Percentiles rank a stretch among this genome's conserved stretches.
These are phyloP conservation scores for Sporothrix sp. DNA, from an alignment of 2,329 filamentous ascomycete genomes.

Conservation along the genomic window DNA sequence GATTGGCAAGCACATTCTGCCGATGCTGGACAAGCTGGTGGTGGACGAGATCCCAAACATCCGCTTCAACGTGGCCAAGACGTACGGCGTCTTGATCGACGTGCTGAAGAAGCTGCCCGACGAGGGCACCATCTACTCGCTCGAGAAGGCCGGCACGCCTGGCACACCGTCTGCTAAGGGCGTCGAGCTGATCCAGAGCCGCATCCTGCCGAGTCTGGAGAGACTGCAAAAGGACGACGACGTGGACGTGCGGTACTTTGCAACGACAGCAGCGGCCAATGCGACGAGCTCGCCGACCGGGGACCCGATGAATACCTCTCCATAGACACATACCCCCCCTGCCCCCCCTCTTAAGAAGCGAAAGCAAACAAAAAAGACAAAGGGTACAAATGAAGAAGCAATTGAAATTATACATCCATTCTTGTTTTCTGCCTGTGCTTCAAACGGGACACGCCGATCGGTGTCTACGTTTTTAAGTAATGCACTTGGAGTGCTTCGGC, in stretches of 20 bases:
- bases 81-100: slow-evolving; percentile 79
- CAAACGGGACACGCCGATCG: too few species aligned
- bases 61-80: slow-evolving; percentile 98
- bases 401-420: slow-evolving; percentile 36
- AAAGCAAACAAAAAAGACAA: not conserved
- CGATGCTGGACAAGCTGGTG: slow-evolving; percentile 91
- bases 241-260: slow-evolving; percentile 96
- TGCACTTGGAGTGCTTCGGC: too few species aligned
- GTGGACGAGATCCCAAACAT: slow-evolving; percentile 96
- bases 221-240: slow-evolving; percentile 96
- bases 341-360: not conserved
- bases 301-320: slow-evolving; percentile 56
- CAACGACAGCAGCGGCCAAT: slow-evolving; percentile 70
- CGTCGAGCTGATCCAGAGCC: slow-evolving; percentile 72
- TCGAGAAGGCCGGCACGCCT: slow-evolving; percentile 66
- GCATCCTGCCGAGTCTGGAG: slow-evolving; percentile 80
- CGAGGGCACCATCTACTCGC: slow-evolving; percentile 71
- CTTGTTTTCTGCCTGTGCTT: not conserved
- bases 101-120: slow-evolving; percentile 88
- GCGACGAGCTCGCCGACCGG: slow-evolving; percentile 40
- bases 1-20: slow-evolving; percentile 84
- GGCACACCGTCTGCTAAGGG: slow-evolving; percentile 59
- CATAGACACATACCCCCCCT: slow-evolving; percentile 36
- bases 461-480: too few species aligned
- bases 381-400: slow-evolving; percentile 34